Evolutionary conservation across 1,284 basidiomycete species (phyloP).

Genomic region (Cutaneotrichosporon mucoides): DNA sequence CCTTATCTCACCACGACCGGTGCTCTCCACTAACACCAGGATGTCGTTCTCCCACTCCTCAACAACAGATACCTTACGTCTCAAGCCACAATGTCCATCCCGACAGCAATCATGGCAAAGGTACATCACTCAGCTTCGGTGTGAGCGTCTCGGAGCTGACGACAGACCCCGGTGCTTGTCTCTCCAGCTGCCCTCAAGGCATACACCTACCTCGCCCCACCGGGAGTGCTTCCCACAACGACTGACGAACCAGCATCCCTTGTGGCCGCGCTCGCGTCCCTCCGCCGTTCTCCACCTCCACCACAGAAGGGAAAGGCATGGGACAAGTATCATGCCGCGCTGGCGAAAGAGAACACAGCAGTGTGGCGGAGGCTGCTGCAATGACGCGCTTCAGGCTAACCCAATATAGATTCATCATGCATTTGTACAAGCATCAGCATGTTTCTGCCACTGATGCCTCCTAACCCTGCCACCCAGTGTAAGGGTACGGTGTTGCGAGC

Average conservation of each 20-base stretch:
- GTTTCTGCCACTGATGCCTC: no score
- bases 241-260: not conserved
- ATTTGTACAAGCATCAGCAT: no score
- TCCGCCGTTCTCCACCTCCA: not conserved
- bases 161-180: constrained; percentile 5
- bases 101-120: constrained; percentile 5
- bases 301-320: not conserved
- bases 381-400: no score
- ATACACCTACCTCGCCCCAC: constrained; percentile 4
- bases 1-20: no score
- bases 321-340: not conserved
- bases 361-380: not conserved
- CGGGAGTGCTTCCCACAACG: not conserved
- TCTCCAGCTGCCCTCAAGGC: not conserved
- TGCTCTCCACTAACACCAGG: not conserved
- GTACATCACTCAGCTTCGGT: not conserved
- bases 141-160: not conserved
- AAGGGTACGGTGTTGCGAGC: no score
- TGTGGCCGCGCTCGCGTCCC: not conserved
- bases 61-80: not conserved
- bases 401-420: no score
- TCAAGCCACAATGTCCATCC: not conserved
- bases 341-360: not conserved
- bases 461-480: no score
- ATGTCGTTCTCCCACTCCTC: constrained; percentile 4